phyloP scores from a whole-genome alignment of 305 asterid genomes.

The Euphrasia arctica region DNA sequence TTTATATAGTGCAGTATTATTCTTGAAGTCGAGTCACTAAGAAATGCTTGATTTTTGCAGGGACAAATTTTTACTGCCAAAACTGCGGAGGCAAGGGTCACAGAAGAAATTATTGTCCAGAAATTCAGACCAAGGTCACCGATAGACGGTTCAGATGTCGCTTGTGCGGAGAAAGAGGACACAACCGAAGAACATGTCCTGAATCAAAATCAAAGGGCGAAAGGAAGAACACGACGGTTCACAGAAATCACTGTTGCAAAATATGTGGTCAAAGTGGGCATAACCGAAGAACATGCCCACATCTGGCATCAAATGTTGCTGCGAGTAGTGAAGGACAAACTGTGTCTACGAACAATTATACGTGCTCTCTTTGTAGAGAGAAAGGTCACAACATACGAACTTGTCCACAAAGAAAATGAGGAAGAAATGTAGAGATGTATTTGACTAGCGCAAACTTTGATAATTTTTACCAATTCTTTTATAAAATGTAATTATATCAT shows the following conservation, averaged over 20 bases:
- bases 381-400: no score
- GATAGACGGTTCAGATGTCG: conserved; percentile 63
- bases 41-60: conserved; percentile 31
- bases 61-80: conserved; percentile 62
- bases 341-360: neutral
- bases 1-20: neutral
- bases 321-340: conserved; percentile 20
- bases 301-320: conserved; percentile 26
- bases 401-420: no score
- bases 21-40: neutral
- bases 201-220: conserved; percentile 37
- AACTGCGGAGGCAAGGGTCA: conserved; percentile 88
- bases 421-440: no score
- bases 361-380: no score
- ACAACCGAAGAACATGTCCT: conserved; percentile 80
- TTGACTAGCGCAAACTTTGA: no score
- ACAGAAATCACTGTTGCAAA: conserved; percentile 53
- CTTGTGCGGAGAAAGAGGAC: conserved; percentile 79
- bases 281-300: conserved; percentile 71
- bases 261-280: conserved; percentile 68
- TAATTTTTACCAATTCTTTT: no score
- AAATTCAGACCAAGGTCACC: conserved; percentile 30
- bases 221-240: conserved; percentile 17
- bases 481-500: no score
- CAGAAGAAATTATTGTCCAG: conserved; percentile 78